A percentile compares a stretch with the other conserved stretches of the same genome.
Conservation (phyloP, 2,329 filamentous ascomycete species). For the Aspergillus tanneri region DNA sequence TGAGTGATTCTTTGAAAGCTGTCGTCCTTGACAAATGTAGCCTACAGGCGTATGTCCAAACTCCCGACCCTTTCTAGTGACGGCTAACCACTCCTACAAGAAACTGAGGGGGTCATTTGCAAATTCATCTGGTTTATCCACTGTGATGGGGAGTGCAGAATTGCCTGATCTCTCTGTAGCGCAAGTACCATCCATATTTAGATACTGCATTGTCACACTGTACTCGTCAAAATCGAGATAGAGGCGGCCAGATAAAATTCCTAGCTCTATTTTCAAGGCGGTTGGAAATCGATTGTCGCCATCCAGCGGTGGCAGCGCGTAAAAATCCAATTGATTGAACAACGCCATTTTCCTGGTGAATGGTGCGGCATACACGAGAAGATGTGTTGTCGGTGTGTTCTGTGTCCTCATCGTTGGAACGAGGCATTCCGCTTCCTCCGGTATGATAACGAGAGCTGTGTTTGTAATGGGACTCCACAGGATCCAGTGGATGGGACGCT, state of each 20-base stretch:
- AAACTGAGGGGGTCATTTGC: too few species aligned
- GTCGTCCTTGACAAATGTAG: too few species aligned
- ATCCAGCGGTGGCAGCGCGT: conserved; percentile 36
- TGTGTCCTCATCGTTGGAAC: conserved; percentile 45
- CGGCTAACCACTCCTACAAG: too few species aligned
- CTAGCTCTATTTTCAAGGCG: conserved; percentile 54
- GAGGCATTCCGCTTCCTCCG: conserved; percentile 61
- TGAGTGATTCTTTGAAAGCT: too few species aligned
- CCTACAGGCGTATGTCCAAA: too few species aligned
- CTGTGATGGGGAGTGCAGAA: too few species aligned
- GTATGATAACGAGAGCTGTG: conserved; percentile 58
- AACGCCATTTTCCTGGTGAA: conserved; percentile 60
- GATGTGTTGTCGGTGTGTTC: conserved; percentile 33
- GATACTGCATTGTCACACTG: too few species aligned
- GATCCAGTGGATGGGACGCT: conserved; percentile 57
- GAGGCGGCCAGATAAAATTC: conserved; percentile 60
- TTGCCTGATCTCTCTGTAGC: too few species aligned
- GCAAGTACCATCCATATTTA: too few species aligned
- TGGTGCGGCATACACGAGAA: conserved; percentile 61
- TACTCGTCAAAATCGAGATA: conserved; percentile 46
- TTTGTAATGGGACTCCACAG: conserved; percentile 52
- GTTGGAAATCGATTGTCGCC: conserved; percentile 33
- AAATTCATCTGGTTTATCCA: too few species aligned
- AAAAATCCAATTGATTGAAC: conserved; percentile 58
- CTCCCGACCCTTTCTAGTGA: too few species aligned